A percentile compares a stretch with the other conserved stretches of the same genome.
These are phyloP conservation scores for Chlamydomonas schloesseri DNA, from an alignment of 139 green algal species.

Conservation along the genomic window DNA sequence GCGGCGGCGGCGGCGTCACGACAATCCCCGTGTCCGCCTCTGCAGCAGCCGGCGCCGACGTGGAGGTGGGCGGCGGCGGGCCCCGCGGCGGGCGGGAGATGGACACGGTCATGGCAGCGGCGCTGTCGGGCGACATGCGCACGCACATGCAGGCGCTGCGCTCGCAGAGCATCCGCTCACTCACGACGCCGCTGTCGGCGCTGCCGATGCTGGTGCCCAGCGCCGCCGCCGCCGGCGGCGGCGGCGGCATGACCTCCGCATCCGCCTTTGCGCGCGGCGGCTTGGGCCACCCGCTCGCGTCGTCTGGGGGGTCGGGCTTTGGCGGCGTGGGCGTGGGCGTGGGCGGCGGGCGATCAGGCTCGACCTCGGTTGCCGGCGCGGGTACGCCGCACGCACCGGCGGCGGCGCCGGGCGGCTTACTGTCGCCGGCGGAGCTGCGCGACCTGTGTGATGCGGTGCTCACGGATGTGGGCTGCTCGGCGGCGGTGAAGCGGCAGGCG, in stretches of 20 bases:
- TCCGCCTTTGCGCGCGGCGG: neutral
- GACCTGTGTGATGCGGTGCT: slow-evolving; percentile 39
- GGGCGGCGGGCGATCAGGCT: too few relatives aligned
- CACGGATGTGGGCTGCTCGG: slow-evolving; percentile 11
- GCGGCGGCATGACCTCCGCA: neutral
- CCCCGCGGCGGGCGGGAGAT: neutral
- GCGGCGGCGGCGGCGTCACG: neutral
- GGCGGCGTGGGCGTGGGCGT: too few relatives aligned
- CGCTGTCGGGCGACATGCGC: slow-evolving; percentile 26
- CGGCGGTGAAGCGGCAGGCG: slow-evolving; percentile 37
- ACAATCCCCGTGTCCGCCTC: neutral
- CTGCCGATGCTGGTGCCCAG: slow-evolving; percentile 32
- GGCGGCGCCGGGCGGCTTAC: neutral
- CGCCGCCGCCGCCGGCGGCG: neutral
- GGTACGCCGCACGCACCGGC: neutral
- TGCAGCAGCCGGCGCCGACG: neutral
- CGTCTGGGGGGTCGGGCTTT: neutral
- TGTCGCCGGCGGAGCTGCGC: neutral
- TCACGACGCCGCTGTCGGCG: neutral
- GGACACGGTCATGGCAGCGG: slow-evolving; percentile 31
- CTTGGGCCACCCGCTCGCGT: neutral
- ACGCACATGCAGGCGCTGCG: slow-evolving; percentile 42
- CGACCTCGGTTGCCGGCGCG: neutral
- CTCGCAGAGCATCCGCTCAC: slow-evolving; percentile 27
- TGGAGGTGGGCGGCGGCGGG: slow-evolving; percentile 6